These are phyloP conservation scores for Colletotrichum sp. DNA, from an alignment of 2,329 filamentous ascomycete genomes.

Conservation along the genomic window DNA sequence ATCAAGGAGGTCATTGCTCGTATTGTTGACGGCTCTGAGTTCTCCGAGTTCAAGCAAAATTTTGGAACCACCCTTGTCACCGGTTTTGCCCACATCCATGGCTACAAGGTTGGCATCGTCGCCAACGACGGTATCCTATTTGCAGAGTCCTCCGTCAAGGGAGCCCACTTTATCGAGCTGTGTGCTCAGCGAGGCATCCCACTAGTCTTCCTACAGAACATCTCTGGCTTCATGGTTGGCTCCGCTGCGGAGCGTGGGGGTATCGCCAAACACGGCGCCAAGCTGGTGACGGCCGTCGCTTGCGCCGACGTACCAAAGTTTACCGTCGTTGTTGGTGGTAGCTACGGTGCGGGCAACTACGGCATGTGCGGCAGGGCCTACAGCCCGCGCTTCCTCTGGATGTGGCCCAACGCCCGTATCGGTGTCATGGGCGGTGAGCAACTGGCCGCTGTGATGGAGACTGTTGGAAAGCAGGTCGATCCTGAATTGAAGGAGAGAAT, in stretches of 20 bases:
- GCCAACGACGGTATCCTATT: conserved; percentile 97
- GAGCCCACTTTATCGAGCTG: conserved; percentile 95
- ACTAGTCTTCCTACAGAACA: conserved; percentile 94
- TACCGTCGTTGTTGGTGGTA: conserved; percentile 93
- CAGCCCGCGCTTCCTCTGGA: conserved; percentile 88
- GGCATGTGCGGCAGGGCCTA: conserved; percentile 98
- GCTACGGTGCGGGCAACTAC: conserved; percentile 95
- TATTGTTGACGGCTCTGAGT: conserved; percentile 88
- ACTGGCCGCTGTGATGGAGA: conserved; percentile 90
- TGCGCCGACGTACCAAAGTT: conserved; percentile 96
- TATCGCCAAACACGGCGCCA: conserved; percentile 97
- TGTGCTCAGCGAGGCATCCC: conserved; percentile 90
- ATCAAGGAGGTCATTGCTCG: conserved; percentile 91
- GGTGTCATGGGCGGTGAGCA: conserved; percentile 97
- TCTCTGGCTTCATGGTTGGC: conserved; percentile 98
- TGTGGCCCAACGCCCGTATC: conserved; percentile 97
- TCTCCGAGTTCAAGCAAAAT: conserved; percentile 92
- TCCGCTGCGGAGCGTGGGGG: conserved; percentile 89
- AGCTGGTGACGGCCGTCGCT: conserved; percentile 93
- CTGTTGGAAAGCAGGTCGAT: conserved; percentile 84
- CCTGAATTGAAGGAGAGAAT: conserved; percentile 83
- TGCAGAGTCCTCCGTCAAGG: conserved; percentile 87
- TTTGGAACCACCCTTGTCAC: conserved; percentile 92
- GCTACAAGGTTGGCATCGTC: conserved; percentile 88
- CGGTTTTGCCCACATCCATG: conserved; percentile 88